A percentile compares a stretch with the other conserved stretches of the same genome.
Evolutionary conservation across 1,284 basidiomycete species (phyloP).

Genomic region (Coniferiporia weirii): DNA sequence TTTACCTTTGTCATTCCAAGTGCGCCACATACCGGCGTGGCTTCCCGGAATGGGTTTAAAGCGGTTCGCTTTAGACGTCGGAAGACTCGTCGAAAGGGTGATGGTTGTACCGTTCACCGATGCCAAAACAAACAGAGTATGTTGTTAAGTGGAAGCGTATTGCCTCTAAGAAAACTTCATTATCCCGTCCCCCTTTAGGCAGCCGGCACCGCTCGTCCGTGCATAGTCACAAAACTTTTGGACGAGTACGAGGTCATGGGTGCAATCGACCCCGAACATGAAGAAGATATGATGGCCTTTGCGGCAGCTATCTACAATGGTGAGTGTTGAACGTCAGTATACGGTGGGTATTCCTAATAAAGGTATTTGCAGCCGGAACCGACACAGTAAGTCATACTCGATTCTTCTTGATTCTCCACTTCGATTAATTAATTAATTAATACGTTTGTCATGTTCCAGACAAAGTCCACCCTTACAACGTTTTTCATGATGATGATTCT

Average conservation of each 20-base stretch:
- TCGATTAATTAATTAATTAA: neutral
- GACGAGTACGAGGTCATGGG: constrained; percentile 7
- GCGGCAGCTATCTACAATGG: constrained; percentile 5
- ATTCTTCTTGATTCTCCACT: neutral
- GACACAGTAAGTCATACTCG: neutral
- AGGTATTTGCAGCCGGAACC: neutral
- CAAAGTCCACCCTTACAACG: neutral
- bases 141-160: neutral
- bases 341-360: neutral
- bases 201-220: neutral
- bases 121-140: constrained; percentile 6
- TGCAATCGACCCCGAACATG: neutral
- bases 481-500: constrained; percentile 13
- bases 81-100: neutral
- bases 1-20: neutral
- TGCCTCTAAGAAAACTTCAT: neutral
- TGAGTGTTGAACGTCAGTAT: neutral
- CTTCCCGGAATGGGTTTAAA: constrained; percentile 12
- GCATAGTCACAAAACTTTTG: neutral
- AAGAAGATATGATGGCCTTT: constrained; percentile 5
- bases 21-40: constrained; percentile 12
- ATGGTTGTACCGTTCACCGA: neutral
- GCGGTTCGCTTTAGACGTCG: neutral
- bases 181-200: neutral
- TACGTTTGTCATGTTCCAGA: neutral